phyloP scores from a whole-genome alignment of 768 basidiomycete species.

The Hortiboletus flavorubellus region DNA sequence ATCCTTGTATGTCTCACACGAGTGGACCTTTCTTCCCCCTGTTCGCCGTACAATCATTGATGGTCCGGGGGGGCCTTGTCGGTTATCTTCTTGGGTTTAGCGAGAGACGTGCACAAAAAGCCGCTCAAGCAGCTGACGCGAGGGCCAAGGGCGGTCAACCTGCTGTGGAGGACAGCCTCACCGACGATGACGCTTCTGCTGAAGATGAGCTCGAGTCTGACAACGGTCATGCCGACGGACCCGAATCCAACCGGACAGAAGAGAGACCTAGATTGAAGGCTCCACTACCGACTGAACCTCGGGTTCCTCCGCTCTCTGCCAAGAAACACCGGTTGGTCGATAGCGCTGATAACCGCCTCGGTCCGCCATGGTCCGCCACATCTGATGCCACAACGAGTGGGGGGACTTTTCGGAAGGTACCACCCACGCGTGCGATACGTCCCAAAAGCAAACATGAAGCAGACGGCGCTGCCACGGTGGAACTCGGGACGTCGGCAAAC shows the following conservation, averaged over 20 bases:
- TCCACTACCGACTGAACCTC: conserved; percentile 17
- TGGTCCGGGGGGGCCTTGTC: neutral
- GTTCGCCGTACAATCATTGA: conserved; percentile 1
- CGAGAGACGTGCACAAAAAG: conserved; percentile 55
- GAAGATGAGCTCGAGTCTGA: conserved; percentile 40
- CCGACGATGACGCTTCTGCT: conserved; percentile 30
- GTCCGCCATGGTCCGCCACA: conserved; percentile 21
- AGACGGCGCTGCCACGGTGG: conserved; percentile 18
- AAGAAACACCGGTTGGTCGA: conserved; percentile 26
- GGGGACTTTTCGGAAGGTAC: conserved; percentile 21
- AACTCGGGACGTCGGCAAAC: conserved; percentile 13
- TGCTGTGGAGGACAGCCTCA: conserved; percentile 24
- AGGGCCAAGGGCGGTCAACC: conserved; percentile 36
- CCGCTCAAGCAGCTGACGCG: conserved; percentile 48
- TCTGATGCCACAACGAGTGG: conserved; percentile 12
- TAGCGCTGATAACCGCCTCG: conserved; percentile 16
- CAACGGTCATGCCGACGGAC: conserved; percentile 25
- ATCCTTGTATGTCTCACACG: conserved; percentile 6
- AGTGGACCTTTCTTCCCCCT: neutral
- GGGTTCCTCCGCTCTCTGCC: conserved; percentile 13
- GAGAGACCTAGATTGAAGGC: conserved; percentile 27
- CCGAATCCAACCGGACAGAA: conserved; percentile 18
- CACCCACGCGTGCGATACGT: conserved; percentile 23
- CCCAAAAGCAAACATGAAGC: conserved; percentile 26
- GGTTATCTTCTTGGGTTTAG: conserved; percentile 30